Base-by-base conservation (phyloP, 108 stramenopile genomes). In the Nitzschia sp. region DNA sequence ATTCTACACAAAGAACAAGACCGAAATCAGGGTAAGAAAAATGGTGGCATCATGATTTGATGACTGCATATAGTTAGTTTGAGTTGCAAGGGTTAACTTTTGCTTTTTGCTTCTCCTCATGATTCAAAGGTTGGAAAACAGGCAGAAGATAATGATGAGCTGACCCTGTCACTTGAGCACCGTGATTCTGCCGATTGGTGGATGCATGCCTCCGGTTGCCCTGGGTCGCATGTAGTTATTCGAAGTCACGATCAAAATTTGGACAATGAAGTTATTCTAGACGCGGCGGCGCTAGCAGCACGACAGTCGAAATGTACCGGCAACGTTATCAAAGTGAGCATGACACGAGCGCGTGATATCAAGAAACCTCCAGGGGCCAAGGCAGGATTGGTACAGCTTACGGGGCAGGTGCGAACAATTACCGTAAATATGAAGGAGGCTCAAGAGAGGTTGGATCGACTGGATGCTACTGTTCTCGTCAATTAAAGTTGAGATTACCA, bases 361-460 rank as follows among this genome's bases (percentile, higher is more conserved):
- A 85, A 83, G 48, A 96, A 96, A 61, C 95, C 95, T 22, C 77
- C 83, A 32, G 95, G 95, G 13, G 90, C 95, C 13, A 91, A 93
- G 54, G 72, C 92, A 21, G 95, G 95, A 16, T 66, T 94, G 45
- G 95, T 96, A n/a, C 80, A 82, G 50, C 58, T 96, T 32, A 85
- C 64, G 23, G 91, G 91, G 13, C 67, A 82, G 26, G 81, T 94
- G n/a, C 77, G 69, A 57, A 92, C 93, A 4, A 65, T 96, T 31
- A 68, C 69, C 16, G 79, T 96, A 29, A 86, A 90, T 58, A 90
- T 92, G 83, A 83, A 80, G 30, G 86, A 91, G 46, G 90, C 90
- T 2, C 63, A 86, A 73, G 63, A 53, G 44, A 69, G 90, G 19
- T 71, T 85, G 65, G 75, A 81, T 45, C 72, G 93, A 38, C 69